phyloP scores from a whole-genome alignment of 1,284 basidiomycete species.

The Microstroma glucosiphilum region DNA sequence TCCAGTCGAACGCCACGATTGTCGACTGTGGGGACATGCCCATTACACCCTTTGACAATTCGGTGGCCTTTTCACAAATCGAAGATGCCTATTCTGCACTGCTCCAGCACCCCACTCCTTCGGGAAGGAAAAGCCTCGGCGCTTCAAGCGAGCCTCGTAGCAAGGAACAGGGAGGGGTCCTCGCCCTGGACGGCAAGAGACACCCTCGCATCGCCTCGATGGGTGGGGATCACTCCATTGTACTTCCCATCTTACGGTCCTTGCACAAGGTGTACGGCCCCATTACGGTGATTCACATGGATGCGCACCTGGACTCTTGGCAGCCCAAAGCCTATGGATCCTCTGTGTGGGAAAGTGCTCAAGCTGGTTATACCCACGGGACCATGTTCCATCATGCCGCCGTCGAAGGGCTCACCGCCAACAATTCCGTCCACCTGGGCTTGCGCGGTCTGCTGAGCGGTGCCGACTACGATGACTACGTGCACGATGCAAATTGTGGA shows the following conservation, averaged over 20 bases:
- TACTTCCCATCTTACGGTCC: slow-evolving; percentile 54
- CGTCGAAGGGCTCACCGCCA: not conserved
- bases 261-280: slow-evolving; percentile 52
- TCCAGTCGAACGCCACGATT: slow-evolving; percentile 55
- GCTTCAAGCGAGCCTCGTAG: slow-evolving; percentile 10
- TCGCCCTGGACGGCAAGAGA: slow-evolving; percentile 21
- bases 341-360: too few species aligned
- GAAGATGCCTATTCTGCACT: slow-evolving; percentile 19
- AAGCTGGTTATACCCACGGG: too few species aligned
- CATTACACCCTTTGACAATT: slow-evolving; percentile 54
- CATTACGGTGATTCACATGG: slow-evolving; percentile 53
- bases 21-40: slow-evolving; percentile 78
- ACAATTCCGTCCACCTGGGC: not conserved
- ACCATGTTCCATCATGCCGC: not conserved
- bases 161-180: not conserved
- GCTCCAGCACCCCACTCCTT: slow-evolving; percentile 10
- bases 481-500: not conserved
- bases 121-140: slow-evolving; percentile 18
- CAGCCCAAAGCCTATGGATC: slow-evolving; percentile 54
- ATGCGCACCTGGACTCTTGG: slow-evolving; percentile 59
- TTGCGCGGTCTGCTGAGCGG: not conserved
- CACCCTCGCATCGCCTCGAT: slow-evolving; percentile 53
- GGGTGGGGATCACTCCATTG: slow-evolving; percentile 54
- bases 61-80: slow-evolving; percentile 30
- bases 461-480: not conserved